Percentiles rank a stretch among this genome's conserved stretches.
Evolutionary conservation across 106 monocot species (phyloP).

Genomic region (Dactylorhiza incarnata): DNA sequence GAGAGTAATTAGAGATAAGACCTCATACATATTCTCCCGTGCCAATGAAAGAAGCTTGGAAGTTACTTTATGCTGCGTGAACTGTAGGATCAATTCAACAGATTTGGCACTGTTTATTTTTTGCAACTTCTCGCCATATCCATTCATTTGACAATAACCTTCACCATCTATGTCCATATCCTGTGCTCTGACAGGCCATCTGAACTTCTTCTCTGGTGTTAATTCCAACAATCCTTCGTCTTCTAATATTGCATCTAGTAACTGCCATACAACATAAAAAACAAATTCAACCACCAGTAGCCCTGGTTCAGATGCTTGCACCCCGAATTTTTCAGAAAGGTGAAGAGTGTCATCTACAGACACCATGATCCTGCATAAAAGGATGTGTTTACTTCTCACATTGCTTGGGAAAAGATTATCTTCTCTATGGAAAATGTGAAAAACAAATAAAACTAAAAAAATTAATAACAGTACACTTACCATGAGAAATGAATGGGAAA

Average conservation of each 20-base stretch:
- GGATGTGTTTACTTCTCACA: not conserved
- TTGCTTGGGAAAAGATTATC: not conserved
- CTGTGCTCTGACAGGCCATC: constrained; percentile 51
- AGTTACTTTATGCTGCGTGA: constrained; percentile 48
- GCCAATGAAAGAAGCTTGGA: constrained; percentile 80
- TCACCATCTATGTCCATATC: constrained; percentile 50
- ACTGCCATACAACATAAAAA: constrained; percentile 70
- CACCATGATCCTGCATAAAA: constrained; percentile 53
- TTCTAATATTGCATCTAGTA: constrained; percentile 80
- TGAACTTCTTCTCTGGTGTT: constrained; percentile 47
- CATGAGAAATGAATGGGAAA: not conserved
- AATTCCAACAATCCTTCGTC: constrained; percentile 82
- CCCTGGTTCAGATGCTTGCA: constrained; percentile 60
- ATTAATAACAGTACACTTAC: not conserved
- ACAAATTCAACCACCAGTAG: constrained; percentile 56
- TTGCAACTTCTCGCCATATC: constrained; percentile 42
- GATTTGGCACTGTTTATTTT: constrained; percentile 39
- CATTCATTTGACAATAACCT: constrained; percentile 24
- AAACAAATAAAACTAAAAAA: not conserved
- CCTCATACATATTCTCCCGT: constrained; percentile 80
- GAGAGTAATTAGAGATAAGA: constrained; percentile 11
- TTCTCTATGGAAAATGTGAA: not conserved
- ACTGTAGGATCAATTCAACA: constrained; percentile 41
- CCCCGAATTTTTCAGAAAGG: constrained; percentile 69
- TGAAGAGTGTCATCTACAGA: constrained; percentile 64